phyloP scores from a whole-genome alignment of 2,329 filamentous ascomycete genomes.

The Aspergillus amoenus region DNA sequence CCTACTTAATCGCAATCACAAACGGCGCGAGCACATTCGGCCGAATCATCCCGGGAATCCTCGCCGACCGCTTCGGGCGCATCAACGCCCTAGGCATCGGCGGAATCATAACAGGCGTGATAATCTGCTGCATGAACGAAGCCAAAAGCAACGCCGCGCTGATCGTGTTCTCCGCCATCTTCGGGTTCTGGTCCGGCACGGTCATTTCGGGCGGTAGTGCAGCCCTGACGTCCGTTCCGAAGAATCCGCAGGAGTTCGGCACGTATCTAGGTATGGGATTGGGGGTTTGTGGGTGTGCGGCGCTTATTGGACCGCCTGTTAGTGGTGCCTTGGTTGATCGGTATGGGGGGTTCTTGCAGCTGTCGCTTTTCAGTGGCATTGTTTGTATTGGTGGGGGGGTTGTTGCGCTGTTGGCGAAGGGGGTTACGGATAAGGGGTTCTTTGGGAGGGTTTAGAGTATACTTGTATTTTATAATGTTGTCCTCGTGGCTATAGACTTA shows the following conservation, averaged over 20 bases:
- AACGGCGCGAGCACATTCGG: conserved; percentile 37
- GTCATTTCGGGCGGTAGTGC: conserved; percentile 41
- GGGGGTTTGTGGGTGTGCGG: conserved; percentile 36
- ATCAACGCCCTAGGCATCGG: conserved; percentile 37
- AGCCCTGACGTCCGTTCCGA: conserved; percentile 30
- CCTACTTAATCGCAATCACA: conserved; percentile 34
- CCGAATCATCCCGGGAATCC: conserved; percentile 31
- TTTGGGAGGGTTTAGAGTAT: conserved; percentile 27
- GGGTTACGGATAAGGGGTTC: conserved; percentile 37
- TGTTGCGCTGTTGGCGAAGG: conserved; percentile 38
- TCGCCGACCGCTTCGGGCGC: conserved; percentile 34
- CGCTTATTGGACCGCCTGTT: conserved; percentile 50
- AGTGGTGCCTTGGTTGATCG: conserved; percentile 46
- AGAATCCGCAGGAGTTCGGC: conserved; percentile 33
- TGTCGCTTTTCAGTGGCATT: conserved; percentile 38
- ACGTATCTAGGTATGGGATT: conserved; percentile 44
- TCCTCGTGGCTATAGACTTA: no score
- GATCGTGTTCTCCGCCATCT: conserved; percentile 32
- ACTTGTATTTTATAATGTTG: no score
- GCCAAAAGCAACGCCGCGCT: conserved; percentile 25
- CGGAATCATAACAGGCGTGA: conserved; percentile 22
- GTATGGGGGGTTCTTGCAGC: conserved; percentile 41
- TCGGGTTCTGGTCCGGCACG: conserved; percentile 43
- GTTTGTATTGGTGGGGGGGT: conserved; percentile 16
- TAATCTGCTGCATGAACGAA: conserved; percentile 35